These are phyloP conservation scores for Polygonum aviculare DNA, from an alignment of 148 eudicot species.

Conservation along the genomic window DNA sequence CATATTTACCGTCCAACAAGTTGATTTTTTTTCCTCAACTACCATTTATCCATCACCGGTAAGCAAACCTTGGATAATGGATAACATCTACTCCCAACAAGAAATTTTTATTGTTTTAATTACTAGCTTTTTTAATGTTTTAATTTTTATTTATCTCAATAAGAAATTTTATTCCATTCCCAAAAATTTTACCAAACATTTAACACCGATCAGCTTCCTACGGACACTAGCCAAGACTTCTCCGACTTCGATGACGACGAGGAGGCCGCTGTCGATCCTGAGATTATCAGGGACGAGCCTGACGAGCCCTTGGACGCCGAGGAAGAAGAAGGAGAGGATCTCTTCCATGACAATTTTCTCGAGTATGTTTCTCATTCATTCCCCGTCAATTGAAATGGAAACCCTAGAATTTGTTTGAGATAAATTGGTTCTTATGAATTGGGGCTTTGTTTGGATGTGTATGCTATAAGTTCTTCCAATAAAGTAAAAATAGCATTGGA, in stretches of 20 bases:
- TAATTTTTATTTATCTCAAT: no score
- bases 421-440: neutral
- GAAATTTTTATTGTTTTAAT: no score
- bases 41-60: no score
- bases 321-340: constrained; percentile 86
- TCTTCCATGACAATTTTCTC: constrained; percentile 65
- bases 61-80: no score
- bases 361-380: constrained; percentile 33
- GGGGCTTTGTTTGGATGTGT: neutral
- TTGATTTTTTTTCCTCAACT: no score
- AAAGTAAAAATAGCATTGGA: neutral
- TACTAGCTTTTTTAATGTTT: no score
- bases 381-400: neutral
- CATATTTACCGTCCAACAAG: no score
- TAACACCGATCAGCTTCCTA: no score
- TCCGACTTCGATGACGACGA: constrained; percentile 10
- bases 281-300: constrained; percentile 51
- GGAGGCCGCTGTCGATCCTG: constrained; percentile 68
- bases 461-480: neutral
- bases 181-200: no score
- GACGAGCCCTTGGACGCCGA: constrained; percentile 41
- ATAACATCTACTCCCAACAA: no score
- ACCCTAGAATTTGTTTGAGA: neutral
- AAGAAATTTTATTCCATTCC: no score
- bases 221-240: no score